These are phyloP conservation scores for Trypanosoma mega DNA, from an alignment of 208 protist species.

Conservation along the genomic window DNA sequence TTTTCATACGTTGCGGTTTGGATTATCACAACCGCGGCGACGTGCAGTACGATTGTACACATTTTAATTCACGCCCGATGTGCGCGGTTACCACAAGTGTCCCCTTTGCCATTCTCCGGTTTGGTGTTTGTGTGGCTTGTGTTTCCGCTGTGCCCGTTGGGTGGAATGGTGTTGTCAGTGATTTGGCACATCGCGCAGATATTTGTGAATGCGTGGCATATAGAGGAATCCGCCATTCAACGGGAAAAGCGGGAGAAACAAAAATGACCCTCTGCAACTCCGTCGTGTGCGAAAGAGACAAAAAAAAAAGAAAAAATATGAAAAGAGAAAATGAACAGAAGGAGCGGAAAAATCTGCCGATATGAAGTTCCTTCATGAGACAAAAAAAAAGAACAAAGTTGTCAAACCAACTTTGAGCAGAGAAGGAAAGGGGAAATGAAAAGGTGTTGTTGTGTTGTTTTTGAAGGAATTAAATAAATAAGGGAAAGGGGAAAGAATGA, in stretches of 20 bases:
- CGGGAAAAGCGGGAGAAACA: neutral
- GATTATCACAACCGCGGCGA: constrained; percentile 74
- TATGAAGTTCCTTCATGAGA: too few species aligned
- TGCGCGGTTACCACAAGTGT: constrained; percentile 31
- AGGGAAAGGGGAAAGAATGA: too few species aligned
- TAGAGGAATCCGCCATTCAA: constrained; percentile 20
- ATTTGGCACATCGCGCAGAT: constrained; percentile 69
- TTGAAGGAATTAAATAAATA: too few species aligned
- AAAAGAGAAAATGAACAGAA: too few species aligned
- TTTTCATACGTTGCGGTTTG: constrained; percentile 82
- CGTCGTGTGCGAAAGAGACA: neutral
- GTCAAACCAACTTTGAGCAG: too few species aligned
- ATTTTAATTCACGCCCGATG: constrained; percentile 78
- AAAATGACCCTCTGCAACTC: neutral
- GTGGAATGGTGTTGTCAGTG: constrained; percentile 40
- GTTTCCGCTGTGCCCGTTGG: constrained; percentile 52
- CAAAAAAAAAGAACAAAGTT: too few species aligned
- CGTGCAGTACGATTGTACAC: constrained; percentile 76
- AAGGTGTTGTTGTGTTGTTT: too few species aligned
- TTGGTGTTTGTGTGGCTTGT: constrained; percentile 63
- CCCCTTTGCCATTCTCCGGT: constrained; percentile 51
- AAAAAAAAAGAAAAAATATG: neutral
- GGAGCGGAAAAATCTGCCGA: too few species aligned
- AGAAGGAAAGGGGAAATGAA: too few species aligned
- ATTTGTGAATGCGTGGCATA: constrained; percentile 45